Percentiles rank a stretch among this genome's conserved stretches.
phyloP scores from a whole-genome alignment of 257 asterid species.

The Penstemon barbatus region DNA sequence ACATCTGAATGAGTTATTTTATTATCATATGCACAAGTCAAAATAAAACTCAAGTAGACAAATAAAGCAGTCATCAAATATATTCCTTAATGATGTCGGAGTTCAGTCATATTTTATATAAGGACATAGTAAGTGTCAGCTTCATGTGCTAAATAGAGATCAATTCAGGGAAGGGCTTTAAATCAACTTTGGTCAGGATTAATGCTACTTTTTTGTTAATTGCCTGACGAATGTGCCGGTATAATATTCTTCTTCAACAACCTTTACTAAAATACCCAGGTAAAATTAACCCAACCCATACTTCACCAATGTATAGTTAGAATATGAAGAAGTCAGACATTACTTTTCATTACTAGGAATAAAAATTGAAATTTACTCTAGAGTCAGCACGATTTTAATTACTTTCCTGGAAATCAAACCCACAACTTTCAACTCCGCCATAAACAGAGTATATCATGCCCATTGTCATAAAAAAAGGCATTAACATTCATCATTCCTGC shows the following conservation, averaged over 20 bases:
- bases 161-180: neutral
- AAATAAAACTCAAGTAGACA: slow-evolving; percentile 12
- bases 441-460: neutral
- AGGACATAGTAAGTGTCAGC: neutral
- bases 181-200: too few relatives aligned
- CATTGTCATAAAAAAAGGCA: neutral
- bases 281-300: neutral
- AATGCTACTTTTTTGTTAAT: too few relatives aligned
- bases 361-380: slow-evolving; percentile 10
- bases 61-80: slow-evolving; percentile 14
- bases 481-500: neutral
- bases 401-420: neutral
- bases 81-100: slow-evolving; percentile 3
- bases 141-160: slow-evolving; percentile 10
- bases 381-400: neutral
- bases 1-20: too few relatives aligned
- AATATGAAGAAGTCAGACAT: neutral
- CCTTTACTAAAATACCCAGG: neutral
- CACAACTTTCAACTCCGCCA: slow-evolving; percentile 13
- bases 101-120: slow-evolving; percentile 15
- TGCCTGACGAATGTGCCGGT: neutral
- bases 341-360: neutral
- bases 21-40: slow-evolving; percentile 4
- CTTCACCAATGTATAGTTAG: neutral
- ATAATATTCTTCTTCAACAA: slow-evolving; percentile 6